phyloP scores from a whole-genome alignment of 768 basidiomycete genomes.

The Russula earlei region DNA sequence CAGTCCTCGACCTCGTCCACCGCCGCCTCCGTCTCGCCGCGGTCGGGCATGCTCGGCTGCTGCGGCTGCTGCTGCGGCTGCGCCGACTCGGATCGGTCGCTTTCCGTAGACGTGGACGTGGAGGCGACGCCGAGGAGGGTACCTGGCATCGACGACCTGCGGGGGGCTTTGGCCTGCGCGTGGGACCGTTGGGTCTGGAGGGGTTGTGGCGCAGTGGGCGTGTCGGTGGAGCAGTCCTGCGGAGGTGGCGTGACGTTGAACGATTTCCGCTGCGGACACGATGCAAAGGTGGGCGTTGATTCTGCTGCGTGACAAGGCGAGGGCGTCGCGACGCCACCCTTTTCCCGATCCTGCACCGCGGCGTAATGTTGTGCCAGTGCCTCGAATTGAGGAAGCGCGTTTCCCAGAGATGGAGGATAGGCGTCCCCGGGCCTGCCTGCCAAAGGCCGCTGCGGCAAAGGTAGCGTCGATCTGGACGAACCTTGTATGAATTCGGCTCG shows the following conservation, averaged over 20 bases:
- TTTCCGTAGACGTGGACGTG: not conserved
- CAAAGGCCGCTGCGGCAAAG: not conserved
- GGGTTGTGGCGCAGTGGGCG: not conserved
- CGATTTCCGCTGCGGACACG: not conserved
- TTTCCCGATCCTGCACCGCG: not conserved
- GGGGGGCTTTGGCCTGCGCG: not conserved
- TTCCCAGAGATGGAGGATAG: not conserved
- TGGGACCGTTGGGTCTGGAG: not conserved
- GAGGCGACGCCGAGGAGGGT: conserved; percentile 1
- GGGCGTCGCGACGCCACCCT: not conserved
- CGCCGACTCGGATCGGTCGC: not conserved
- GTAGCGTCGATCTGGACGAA: not conserved
- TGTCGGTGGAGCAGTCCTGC: not conserved
- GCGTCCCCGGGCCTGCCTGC: not conserved
- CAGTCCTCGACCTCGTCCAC: conserved; percentile 8
- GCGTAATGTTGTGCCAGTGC: conserved; percentile 2
- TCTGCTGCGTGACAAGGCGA: not conserved
- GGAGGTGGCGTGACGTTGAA: not conserved
- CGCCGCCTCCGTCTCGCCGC: not conserved
- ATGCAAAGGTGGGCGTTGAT: not conserved
- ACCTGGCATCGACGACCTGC: conserved; percentile 6
- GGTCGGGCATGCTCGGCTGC: not conserved
- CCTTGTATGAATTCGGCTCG: conserved; percentile 10
- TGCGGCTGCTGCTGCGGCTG: too few relatives aligned
- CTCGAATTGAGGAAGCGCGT: not conserved